Percentiles rank a stretch among this genome's conserved stretches.
Evolutionary conservation across 257 asterid genomes (phyloP).

Genomic region (Hygrophila difformis): DNA sequence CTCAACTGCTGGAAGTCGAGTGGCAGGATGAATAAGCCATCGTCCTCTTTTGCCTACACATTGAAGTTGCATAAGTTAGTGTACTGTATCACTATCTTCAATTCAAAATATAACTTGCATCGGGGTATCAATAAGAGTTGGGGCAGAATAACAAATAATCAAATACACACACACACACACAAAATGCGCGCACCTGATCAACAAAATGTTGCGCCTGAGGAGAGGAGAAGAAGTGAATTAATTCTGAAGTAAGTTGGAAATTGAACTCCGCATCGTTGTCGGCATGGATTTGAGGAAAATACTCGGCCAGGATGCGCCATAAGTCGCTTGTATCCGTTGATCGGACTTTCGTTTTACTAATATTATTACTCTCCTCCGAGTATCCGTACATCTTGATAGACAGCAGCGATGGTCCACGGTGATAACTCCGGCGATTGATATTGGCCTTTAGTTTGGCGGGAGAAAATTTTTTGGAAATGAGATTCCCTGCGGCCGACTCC

Average conservation of each 20-base stretch:
- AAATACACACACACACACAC: neutral
- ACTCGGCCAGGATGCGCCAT: conserved; percentile 34
- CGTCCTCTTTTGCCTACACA: conserved; percentile 65
- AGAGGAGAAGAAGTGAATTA: conserved; percentile 56
- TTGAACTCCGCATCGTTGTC: conserved; percentile 44
- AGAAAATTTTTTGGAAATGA: conserved; percentile 6
- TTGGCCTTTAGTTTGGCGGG: conserved; percentile 37
- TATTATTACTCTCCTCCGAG: conserved; percentile 13
- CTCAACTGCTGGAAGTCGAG: conserved; percentile 76
- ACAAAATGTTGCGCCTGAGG: conserved; percentile 33
- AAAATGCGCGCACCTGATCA: conserved; percentile 39
- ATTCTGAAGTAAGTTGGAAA: conserved; percentile 51
- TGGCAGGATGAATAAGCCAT: conserved; percentile 43
- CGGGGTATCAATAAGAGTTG: neutral
- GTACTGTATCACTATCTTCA: neutral
- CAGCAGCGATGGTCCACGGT: conserved; percentile 12
- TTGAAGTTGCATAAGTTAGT: conserved; percentile 5
- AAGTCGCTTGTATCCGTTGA: conserved; percentile 23
- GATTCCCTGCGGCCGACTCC: neutral
- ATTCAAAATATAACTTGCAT: neutral
- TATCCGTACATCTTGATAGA: conserved; percentile 36
- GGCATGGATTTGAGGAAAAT: conserved; percentile 40
- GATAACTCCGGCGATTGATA: conserved; percentile 16
- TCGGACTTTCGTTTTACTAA: conserved; percentile 21
- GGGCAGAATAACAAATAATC: neutral